Percentiles rank a stretch among this genome's conserved stretches.
Evolutionary conservation across 148 eudicot genomes (phyloP).

Genomic region (Bassia scoparia): DNA sequence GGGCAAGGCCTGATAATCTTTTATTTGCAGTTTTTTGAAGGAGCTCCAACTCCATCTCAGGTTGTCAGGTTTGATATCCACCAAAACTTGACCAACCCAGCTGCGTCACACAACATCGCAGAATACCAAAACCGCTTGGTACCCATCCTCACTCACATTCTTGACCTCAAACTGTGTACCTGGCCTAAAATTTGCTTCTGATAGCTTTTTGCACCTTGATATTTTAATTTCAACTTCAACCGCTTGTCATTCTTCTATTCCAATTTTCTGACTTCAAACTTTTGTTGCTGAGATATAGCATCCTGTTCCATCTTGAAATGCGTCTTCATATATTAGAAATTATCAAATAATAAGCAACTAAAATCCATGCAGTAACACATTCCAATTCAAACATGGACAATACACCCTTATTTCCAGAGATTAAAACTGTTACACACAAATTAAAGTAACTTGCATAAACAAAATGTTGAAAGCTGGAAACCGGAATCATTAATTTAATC

Average conservation of each 20-base stretch:
- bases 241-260: conserved; percentile 55
- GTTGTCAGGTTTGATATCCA: conserved; percentile 52
- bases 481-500: too few species aligned
- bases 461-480: too few species aligned
- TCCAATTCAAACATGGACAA: too few species aligned
- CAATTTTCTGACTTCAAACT: conserved; percentile 47
- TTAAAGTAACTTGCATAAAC: too few species aligned
- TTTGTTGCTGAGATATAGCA: conserved; percentile 23
- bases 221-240: conserved; percentile 17
- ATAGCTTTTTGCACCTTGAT: not conserved
- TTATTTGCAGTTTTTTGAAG: conserved; percentile 52
- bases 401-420: not conserved
- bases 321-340: conserved; percentile 1
- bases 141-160: conserved; percentile 69
- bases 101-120: conserved; percentile 40
- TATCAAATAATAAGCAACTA: not conserved
- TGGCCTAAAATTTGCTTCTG: conserved; percentile 25
- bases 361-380: too few species aligned
- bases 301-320: not conserved
- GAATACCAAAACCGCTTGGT: conserved; percentile 73
- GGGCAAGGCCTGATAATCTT: conserved; percentile 67
- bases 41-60: conserved; percentile 48
- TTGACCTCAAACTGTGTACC: conserved; percentile 60
- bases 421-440: not conserved
- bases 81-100: conserved; percentile 36